These are phyloP conservation scores for Coniella vitis DNA, from an alignment of 2,329 filamentous ascomycete genomes.

Conservation along the genomic window DNA sequence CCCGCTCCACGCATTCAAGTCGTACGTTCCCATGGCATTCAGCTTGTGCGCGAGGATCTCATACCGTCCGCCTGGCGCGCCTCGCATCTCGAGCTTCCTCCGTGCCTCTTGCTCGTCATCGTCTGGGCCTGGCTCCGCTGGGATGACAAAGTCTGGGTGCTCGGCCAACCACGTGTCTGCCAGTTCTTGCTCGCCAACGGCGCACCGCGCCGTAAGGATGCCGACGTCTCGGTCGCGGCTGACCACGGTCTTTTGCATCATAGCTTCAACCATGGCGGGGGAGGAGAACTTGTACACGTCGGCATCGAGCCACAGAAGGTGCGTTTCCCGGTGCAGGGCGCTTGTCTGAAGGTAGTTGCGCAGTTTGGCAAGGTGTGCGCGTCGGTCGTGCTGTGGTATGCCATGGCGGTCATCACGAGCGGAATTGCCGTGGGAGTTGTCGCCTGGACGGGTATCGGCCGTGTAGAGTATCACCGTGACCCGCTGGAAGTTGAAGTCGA, in stretches of 20 bases:
- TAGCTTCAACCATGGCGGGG: not conserved
- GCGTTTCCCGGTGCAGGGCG: not conserved
- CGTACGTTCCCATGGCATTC: not conserved
- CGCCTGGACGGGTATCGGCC: not conserved
- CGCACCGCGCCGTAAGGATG: not conserved
- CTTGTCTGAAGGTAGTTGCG: not conserved
- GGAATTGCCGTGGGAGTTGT: not conserved
- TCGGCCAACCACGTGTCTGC: not conserved
- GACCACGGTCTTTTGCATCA: not conserved
- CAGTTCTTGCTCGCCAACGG: not conserved
- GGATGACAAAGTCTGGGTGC: not conserved
- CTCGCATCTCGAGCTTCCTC: not conserved
- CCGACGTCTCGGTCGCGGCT: not conserved
- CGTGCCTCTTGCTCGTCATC: not conserved
- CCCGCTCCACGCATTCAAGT: not conserved
- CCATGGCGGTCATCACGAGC: not conserved
- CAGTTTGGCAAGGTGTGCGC: not conserved
- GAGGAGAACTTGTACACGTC: constrained; percentile 2
- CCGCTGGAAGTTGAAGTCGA: not conserved
- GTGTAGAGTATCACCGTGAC: not conserved
- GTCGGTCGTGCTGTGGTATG: not conserved
- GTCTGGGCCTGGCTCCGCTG: not conserved
- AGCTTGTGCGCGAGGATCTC: not conserved
- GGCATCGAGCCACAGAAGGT: not conserved
- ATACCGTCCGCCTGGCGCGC: not conserved